Conservation (phyloP, 2,329 filamentous ascomycete genomes). For the Oidium heveae region DNA sequence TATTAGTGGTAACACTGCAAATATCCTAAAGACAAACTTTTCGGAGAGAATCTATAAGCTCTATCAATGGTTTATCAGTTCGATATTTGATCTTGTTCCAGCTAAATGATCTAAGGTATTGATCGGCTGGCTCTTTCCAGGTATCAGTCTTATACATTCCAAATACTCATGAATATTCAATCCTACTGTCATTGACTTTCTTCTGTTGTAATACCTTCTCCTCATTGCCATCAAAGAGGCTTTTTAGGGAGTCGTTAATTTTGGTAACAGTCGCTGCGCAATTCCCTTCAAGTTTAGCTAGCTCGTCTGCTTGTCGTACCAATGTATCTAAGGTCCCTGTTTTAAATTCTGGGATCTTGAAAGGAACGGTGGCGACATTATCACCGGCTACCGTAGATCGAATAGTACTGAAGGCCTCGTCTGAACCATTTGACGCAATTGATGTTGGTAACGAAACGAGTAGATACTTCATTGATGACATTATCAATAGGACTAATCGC, state of each 20-base stretch:
- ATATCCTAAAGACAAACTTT: no score
- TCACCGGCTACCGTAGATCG: conserved; percentile 47
- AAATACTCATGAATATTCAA: conserved; percentile 98
- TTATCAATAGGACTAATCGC: no score
- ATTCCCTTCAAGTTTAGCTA: conserved; percentile 59
- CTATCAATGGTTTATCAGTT: no score
- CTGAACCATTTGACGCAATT: conserved; percentile 54
- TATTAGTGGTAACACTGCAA: no score
- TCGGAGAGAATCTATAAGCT: no score
- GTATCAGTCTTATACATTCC: no score
- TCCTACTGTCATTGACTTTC: conserved; percentile 60
- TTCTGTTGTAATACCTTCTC: conserved; percentile 47
- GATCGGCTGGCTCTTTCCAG: no score
- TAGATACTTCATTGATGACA: conserved; percentile 37
- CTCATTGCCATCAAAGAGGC: conserved; percentile 14
- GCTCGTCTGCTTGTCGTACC: conserved; percentile 86
- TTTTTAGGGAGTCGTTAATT: conserved; percentile 23
- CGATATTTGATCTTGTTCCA: no score
- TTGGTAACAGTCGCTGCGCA: conserved; percentile 70
- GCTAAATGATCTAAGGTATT: no score
- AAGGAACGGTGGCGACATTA: conserved; percentile 49
- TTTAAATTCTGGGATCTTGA: conserved; percentile 83
- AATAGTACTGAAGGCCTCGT: conserved; percentile 59
- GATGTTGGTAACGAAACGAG: conserved; percentile 76
- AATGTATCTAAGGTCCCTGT: conserved; percentile 88